Base-by-base conservation (phyloP, 2,329 filamentous ascomycete species). In the Claviceps maximensis region DNA sequence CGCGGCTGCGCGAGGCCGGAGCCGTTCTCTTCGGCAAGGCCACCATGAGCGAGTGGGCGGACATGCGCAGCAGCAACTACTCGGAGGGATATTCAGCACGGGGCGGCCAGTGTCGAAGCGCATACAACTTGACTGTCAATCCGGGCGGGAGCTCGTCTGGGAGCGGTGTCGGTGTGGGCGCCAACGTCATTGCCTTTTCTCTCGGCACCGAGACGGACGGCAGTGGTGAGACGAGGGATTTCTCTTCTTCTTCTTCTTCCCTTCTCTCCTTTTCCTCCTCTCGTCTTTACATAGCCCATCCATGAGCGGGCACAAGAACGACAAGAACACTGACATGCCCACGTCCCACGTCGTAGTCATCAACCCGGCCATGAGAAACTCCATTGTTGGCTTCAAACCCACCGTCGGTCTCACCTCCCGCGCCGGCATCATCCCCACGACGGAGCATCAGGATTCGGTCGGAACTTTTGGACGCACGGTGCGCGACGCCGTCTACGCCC, bases 161-260 rank as follows among this genome's bases (percentile, higher is more conserved):
- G 0, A 81, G 79, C 51, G 86, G 75, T 4, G 75, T 77, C 7
- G 82, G 78, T 6, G 83, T 89, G 0, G 76, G 76, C 3, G 77
- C 78, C 4, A 87, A 87, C 58, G 67, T 78, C 2, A 71, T 81
- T 25, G 70, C 80, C 0, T 84, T 87, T 61, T 73, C 82, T 0
- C 64, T 89, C 0, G 87, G 86, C 1, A 89, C 85, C 0, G 86
- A 89, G 68, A 89, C 85, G 0, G 84, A 89, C 62, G 84, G 78
- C 4, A 82, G 77, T 67, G 74, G 72, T 74, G 58, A 63, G 67
- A 67, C 8, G 27, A 4, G 8, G 27, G 8, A 33, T 38, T 23
- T n/a, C n/a, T n/a, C 25, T 47, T 6, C 9, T 23, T 3, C 13
- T 8, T 29, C 8, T 29, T 29, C 8, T 7, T 21, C 4, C n/a